These are phyloP conservation scores for Moniliophthora roreri DNA, from an alignment of 1,284 basidiomycete species.

Conservation along the genomic window DNA sequence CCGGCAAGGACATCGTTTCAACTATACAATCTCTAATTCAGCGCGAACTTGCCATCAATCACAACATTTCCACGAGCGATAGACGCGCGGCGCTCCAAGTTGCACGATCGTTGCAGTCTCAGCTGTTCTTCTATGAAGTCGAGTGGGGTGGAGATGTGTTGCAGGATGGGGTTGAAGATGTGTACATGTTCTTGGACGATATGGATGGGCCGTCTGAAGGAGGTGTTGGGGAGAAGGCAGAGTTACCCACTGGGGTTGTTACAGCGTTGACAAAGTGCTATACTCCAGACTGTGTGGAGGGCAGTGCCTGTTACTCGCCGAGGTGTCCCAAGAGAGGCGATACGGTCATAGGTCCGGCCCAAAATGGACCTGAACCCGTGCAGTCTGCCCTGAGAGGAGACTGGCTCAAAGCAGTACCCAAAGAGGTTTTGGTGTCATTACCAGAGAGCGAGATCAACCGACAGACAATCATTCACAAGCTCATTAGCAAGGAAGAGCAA, in stretches of 20 bases:
- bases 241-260: slow-evolving; percentile 83
- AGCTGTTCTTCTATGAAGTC: slow-evolving; percentile 96
- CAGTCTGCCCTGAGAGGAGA: slow-evolving; percentile 44
- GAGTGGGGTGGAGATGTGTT: slow-evolving; percentile 89
- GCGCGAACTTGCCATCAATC: slow-evolving; percentile 65
- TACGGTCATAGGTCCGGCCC: slow-evolving; percentile 22
- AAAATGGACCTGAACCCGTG: slow-evolving; percentile 19
- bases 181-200: slow-evolving; percentile 95
- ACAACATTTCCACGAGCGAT: slow-evolving; percentile 69
- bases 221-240: slow-evolving; percentile 54
- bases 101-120: slow-evolving; percentile 86
- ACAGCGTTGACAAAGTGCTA: slow-evolving; percentile 85
- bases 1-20: slow-evolving; percentile 88
- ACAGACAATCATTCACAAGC: slow-evolving; percentile 92
- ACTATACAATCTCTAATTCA: slow-evolving; percentile 82
- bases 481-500: slow-evolving; percentile 88
- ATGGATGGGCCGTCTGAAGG: slow-evolving; percentile 49
- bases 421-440: slow-evolving; percentile 64
- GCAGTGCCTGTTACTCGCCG: slow-evolving; percentile 69
- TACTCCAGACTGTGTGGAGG: slow-evolving; percentile 77
- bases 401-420: slow-evolving; percentile 76
- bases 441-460: slow-evolving; percentile 80
- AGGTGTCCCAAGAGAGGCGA: slow-evolving; percentile 62
- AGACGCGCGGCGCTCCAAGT: slow-evolving; percentile 83
- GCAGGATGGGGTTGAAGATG: slow-evolving; percentile 91